phyloP scores from a whole-genome alignment of 2,329 filamentous ascomycete genomes.

The Meredithiella fracta region DNA sequence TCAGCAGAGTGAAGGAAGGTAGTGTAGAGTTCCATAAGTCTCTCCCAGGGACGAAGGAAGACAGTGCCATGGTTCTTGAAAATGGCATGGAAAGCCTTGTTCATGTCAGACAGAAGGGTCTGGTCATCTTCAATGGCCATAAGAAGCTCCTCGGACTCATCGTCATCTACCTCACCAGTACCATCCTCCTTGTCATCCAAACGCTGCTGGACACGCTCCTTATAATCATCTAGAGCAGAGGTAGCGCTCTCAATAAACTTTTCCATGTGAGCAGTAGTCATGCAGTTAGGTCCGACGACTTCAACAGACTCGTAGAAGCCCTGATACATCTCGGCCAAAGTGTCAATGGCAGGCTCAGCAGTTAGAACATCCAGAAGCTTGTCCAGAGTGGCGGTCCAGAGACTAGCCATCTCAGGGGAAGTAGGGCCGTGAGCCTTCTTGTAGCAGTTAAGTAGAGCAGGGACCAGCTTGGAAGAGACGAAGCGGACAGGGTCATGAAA shows the following conservation, averaged over 20 bases:
- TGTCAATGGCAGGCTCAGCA: constrained; percentile 89
- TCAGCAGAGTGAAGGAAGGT: constrained; percentile 67
- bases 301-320: constrained; percentile 98
- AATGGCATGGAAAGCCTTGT: constrained; percentile 97
- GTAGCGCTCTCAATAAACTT: constrained; percentile 76
- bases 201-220: constrained; percentile 66
- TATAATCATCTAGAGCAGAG: constrained; percentile 82
- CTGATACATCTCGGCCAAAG: constrained; percentile 96
- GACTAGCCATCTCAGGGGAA: constrained; percentile 59
- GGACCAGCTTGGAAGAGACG: constrained; percentile 85
- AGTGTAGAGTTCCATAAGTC: constrained; percentile 70
- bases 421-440: constrained; percentile 76
- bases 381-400: constrained; percentile 75
- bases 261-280: constrained; percentile 63
- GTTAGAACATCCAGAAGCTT: constrained; percentile 87
- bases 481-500: constrained; percentile 97
- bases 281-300: constrained; percentile 71
- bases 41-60: constrained; percentile 81
- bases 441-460: constrained; percentile 81
- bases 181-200: constrained; percentile 60
- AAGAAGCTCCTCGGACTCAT: constrained; percentile 70
- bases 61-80: constrained; percentile 86
- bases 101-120: constrained; percentile 94
- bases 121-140: constrained; percentile 96
- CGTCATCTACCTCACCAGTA: constrained; percentile 75